These are phyloP conservation scores for Pascua sp. DNA, from an alignment of 1,284 basidiomycete genomes.

Conservation along the genomic window DNA sequence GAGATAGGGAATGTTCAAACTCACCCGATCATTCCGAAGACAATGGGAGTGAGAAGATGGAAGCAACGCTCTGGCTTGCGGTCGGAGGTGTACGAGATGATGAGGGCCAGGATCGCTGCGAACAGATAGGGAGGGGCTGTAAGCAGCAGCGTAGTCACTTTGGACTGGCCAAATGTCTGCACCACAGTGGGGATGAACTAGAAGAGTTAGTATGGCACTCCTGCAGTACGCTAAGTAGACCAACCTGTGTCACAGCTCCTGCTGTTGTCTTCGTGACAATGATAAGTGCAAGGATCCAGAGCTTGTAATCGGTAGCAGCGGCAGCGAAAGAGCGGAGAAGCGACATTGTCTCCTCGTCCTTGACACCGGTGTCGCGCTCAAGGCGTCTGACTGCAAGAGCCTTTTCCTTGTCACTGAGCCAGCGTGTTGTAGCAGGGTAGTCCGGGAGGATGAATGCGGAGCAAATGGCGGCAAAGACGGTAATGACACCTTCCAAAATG, in stretches of 20 bases:
- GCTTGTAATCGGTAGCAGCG: slow-evolving; percentile 28
- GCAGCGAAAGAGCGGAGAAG: slow-evolving; percentile 18
- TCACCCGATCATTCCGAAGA: slow-evolving; percentile 34
- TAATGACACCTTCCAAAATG: slow-evolving; percentile 30
- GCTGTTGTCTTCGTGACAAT: slow-evolving; percentile 22
- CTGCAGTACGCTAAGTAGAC: slow-evolving; percentile 3
- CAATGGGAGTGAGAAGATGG: slow-evolving; percentile 42
- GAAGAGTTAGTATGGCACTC: no score
- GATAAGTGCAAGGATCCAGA: slow-evolving; percentile 24
- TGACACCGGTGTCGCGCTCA: slow-evolving; percentile 20
- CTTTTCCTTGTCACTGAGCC: slow-evolving; percentile 46
- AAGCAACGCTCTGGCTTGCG: slow-evolving; percentile 31
- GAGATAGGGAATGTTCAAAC: neutral
- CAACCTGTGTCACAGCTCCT: slow-evolving; percentile 27
- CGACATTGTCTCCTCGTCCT: slow-evolving; percentile 11
- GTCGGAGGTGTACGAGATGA: slow-evolving; percentile 27
- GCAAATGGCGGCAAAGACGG: slow-evolving; percentile 28
- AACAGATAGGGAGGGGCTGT: slow-evolving; percentile 40
- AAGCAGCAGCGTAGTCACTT: slow-evolving; percentile 31
- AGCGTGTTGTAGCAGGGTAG: slow-evolving; percentile 47
- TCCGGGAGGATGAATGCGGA: slow-evolving; percentile 41
- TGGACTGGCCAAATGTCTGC: no score
- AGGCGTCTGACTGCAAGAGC: slow-evolving; percentile 11
- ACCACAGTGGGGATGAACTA: no score
- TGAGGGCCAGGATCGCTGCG: slow-evolving; percentile 25